Conservation (phyloP, 805 yeast genomes). For the Lipomyces starkeyi region DNA sequence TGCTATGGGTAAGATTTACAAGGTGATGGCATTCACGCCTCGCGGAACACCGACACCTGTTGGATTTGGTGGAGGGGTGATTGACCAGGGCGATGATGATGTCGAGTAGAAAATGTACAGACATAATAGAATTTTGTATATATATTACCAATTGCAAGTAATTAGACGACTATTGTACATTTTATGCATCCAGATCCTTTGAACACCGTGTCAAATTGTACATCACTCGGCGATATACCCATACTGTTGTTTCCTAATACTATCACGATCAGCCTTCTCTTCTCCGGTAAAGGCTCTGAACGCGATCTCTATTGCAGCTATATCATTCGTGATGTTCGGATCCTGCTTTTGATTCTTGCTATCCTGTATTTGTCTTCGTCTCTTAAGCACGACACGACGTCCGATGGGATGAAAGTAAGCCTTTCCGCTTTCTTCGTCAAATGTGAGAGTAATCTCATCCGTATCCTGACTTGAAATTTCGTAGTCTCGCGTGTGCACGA, state of each 20-base stretch:
- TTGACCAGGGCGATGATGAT: conserved; percentile 18
- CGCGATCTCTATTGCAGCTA: conserved; percentile 65
- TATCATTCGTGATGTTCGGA: conserved; percentile 60
- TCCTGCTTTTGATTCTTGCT: conserved; percentile 45
- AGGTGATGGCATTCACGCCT: conserved; percentile 69
- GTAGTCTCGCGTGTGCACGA: conserved; percentile 74
- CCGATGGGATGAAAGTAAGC: conserved; percentile 80
- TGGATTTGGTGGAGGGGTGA: conserved; percentile 57
- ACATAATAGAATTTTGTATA: conserved; percentile 1
- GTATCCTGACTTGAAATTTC: conserved; percentile 66
- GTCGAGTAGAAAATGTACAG: conserved; percentile 4
- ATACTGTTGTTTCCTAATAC: conserved; percentile 56
- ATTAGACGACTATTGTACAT: background rate
- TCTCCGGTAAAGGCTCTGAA: conserved; percentile 75
- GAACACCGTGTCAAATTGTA: background rate
- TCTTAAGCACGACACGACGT: conserved; percentile 80
- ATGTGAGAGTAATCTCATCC: conserved; percentile 73
- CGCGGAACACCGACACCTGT: conserved; percentile 52
- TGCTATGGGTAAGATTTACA: conserved; percentile 79
- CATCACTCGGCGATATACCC: conserved; percentile 26
- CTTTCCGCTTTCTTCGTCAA: conserved; percentile 57
- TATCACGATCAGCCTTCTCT: conserved; percentile 73
- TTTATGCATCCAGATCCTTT: background rate
- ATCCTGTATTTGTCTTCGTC: conserved; percentile 75
- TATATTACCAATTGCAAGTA: background rate